phyloP scores from a whole-genome alignment of 2,329 filamentous ascomycete genomes.

The Fusarium devonianum region DNA sequence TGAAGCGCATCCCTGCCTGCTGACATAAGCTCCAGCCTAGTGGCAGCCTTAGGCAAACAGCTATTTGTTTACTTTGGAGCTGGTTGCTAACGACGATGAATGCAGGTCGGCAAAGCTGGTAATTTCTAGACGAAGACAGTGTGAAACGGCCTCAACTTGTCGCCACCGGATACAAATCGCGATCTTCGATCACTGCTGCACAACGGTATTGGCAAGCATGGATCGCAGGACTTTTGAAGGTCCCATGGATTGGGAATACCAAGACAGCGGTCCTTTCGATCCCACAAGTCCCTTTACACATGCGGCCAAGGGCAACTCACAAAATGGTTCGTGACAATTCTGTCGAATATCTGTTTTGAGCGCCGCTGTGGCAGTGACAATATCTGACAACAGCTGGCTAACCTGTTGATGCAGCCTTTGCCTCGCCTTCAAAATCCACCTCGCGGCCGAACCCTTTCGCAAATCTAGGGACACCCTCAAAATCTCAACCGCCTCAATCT shows the following conservation, averaged over 20 bases:
- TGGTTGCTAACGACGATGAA: conserved; percentile 41
- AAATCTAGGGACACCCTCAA: conserved; percentile 50
- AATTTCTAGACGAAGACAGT: conserved; percentile 18
- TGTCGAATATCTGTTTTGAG: too few species aligned
- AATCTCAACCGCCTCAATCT: conserved; percentile 52
- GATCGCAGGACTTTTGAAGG: conserved; percentile 65
- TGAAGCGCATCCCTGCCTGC: conserved; percentile 32
- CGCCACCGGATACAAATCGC: conserved; percentile 5
- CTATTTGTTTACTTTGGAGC: conserved; percentile 47
- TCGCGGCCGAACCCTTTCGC: conserved; percentile 48
- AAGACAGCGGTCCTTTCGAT: conserved; percentile 64
- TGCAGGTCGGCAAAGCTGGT: conserved; percentile 16
- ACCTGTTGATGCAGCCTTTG: conserved; percentile 45
- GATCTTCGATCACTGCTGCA: conserved; percentile 15
- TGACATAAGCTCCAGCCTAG: conserved; percentile 42
- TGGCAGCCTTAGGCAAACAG: conserved; percentile 37
- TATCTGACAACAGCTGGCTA: conserved; percentile 22
- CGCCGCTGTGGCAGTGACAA: background rate
- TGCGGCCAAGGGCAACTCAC: conserved; percentile 51
- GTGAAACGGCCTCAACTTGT: conserved; percentile 5
- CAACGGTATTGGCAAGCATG: conserved; percentile 47
- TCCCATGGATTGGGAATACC: conserved; percentile 73
- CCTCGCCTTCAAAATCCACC: conserved; percentile 48
- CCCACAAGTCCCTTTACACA: conserved; percentile 68
- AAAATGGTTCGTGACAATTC: conserved; percentile 50